A percentile compares a stretch with the other conserved stretches of the same genome.
Conservation (phyloP, 257 asterid species). For the Nyctanthes arbortristis region DNA sequence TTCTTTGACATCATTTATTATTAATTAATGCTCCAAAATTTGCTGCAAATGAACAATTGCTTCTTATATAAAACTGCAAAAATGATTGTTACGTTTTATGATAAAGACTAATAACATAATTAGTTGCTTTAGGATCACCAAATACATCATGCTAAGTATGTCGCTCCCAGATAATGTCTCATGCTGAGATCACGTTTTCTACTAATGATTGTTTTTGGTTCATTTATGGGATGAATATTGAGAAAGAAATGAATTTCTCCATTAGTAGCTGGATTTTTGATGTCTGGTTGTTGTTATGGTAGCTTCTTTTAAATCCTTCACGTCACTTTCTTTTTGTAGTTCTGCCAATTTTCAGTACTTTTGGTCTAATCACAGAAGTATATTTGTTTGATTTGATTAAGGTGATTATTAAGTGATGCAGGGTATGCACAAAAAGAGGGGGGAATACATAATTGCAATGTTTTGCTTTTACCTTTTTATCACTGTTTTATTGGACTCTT, state of each 20-base stretch:
- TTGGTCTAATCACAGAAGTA: conserved; percentile 10
- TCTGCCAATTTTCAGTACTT: background rate
- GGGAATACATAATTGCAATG: conserved; percentile 13
- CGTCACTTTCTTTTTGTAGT: background rate
- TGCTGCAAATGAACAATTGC: background rate
- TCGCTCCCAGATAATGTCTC: background rate
- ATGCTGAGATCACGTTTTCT: conserved; percentile 1
- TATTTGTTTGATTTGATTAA: conserved; percentile 7
- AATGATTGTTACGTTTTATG: background rate
- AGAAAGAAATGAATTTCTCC: conserved; percentile 3
- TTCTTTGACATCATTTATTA: background rate
- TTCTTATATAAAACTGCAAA: background rate
- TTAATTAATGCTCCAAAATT: conserved; percentile 11
- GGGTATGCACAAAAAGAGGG: conserved; percentile 15
- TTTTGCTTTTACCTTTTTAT: conserved; percentile 9
- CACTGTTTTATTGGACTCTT: conserved; percentile 2
- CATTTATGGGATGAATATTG: conserved; percentile 19
- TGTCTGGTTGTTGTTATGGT: conserved; percentile 10
- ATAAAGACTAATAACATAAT: background rate
- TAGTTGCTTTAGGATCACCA: background rate
- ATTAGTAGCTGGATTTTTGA: background rate
- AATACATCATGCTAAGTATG: conserved; percentile 19
- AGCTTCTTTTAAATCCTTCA: conserved; percentile 5
- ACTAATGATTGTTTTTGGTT: conserved; percentile 2
- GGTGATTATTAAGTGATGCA: background rate